Conservation (phyloP, 371 early-diverging fungal genomes). For the Mortierella sp. region DNA sequence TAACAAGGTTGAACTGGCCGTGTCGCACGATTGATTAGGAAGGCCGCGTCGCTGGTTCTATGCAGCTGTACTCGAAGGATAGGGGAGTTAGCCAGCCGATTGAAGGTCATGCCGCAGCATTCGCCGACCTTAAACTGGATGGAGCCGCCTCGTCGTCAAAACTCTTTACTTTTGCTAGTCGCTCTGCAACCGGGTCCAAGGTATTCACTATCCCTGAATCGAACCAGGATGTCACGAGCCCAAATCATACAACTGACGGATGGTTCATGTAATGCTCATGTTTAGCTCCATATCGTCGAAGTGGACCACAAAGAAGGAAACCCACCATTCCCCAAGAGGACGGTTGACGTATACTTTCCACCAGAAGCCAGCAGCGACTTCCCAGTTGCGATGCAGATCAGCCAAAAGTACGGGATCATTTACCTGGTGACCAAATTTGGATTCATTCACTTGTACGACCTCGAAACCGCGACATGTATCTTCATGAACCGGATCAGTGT, state of each 20-base stretch:
- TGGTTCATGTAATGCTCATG: not conserved
- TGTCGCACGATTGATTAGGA: constrained; percentile 54
- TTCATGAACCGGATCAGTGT: constrained; percentile 97
- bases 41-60: constrained; percentile 92
- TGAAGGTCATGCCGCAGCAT: constrained; percentile 97
- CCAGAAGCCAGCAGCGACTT: constrained; percentile 94
- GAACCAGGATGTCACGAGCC: not conserved
- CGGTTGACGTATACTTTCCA: constrained; percentile 96
- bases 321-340: constrained; percentile 89
- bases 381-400: constrained; percentile 97
- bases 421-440: constrained; percentile 97
- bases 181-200: constrained; percentile 83
- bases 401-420: constrained; percentile 90
- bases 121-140: constrained; percentile 90
- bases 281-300: constrained; percentile 95
- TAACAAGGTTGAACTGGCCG: not conserved
- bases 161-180: constrained; percentile 93
- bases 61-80: constrained; percentile 96
- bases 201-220: constrained; percentile 51
- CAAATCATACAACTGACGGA: no score
- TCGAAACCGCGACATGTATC: constrained; percentile 92
- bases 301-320: constrained; percentile 95
- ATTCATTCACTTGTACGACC: constrained; percentile 96
- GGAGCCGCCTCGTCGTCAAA: constrained; percentile 81
- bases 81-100: constrained; percentile 94